phyloP scores from a whole-genome alignment of 2,329 filamentous ascomycete species.

The Nigrospora sphaerica region DNA sequence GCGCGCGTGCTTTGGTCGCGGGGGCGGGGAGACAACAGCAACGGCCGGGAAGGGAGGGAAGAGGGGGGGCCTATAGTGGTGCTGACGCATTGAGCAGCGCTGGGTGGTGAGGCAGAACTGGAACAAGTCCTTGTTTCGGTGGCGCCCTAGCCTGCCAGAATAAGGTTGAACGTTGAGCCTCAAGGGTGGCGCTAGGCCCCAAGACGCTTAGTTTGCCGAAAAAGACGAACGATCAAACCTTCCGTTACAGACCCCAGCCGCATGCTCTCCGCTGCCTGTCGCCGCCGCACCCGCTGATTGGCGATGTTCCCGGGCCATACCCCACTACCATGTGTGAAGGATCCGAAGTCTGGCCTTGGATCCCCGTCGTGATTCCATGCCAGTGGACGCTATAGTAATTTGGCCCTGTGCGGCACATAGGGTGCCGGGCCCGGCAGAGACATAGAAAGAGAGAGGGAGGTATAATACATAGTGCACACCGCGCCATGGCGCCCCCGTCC shows the following conservation, averaged over 20 bases:
- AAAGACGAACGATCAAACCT: background rate
- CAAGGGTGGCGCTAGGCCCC: slow-evolving; percentile 7
- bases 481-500: too few species aligned
- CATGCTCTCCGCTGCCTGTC: background rate
- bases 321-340: too few species aligned
- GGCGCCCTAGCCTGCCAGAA: slow-evolving; percentile 16
- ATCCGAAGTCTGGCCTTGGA: too few species aligned
- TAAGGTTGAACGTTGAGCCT: slow-evolving; percentile 16
- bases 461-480: too few species aligned
- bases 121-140: slow-evolving; percentile 39
- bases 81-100: slow-evolving; percentile 18
- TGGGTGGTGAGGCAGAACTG: slow-evolving; percentile 37
- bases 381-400: too few species aligned
- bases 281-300: too few species aligned
- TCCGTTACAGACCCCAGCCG: slow-evolving; percentile 1
- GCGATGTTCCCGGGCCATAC: too few species aligned
- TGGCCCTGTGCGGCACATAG: too few species aligned
- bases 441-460: too few species aligned
- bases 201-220: slow-evolving; percentile 1
- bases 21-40: background rate
- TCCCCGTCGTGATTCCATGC: too few species aligned
- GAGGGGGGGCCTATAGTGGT: slow-evolving; percentile 3
- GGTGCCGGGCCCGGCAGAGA: too few species aligned
- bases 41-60: background rate
- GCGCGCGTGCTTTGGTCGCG: background rate